Evolutionary conservation across 768 basidiomycete genomes (phyloP), one percentile per base, ranked within the genome.

Genomic region (Leccinum olivaceopallidum): DNA sequence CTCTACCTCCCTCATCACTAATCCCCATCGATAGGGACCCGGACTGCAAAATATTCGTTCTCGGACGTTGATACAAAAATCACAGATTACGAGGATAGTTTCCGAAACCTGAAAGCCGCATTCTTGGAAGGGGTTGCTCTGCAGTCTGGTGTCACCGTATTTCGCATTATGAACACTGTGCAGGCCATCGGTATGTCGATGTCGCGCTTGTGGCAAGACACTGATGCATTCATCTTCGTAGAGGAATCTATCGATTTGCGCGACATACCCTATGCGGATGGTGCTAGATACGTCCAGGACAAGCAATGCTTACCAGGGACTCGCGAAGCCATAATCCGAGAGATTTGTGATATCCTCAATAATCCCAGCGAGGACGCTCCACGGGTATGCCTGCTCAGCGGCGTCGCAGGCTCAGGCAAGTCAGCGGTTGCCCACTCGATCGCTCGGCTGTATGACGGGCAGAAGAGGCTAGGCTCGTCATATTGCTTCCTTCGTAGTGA

Each of bases 381-480:
- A 7, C 66, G 65, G 20, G 60, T 75, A 37, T 73, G 61, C 51
- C 58, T 73, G 8, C 71, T 76, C 16, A 61, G 65, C 12, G 75
- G 75, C 3, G 61, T 63, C 18, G 62, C 66, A 0, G 71, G 68
- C 20, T 75, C 71, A 1, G 74, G 74, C 14, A 76, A 76, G 55
- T 73, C 75, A 12, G 63, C 69, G 1, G 58, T 76, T 22, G 76
- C 75, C 4, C 68, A 73, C 51, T 65, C 70, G 7, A 68, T 73
- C 22, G 74, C 75, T 53, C 54, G 54, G 22, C 47, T 64, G 12
- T 73, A 73, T 28, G 66, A 72, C 12, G 58, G 60, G 12, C 63
- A 73, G 47, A 18, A 60, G 32, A 67, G 75, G 26, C 59, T 76
- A 2, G 75, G 75, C 18, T 74, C 75, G 24, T 71, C 71, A 6